Evolutionary conservation across 2,329 filamentous ascomycete species (phyloP).

Genomic region (Calonectria henricotiae): DNA sequence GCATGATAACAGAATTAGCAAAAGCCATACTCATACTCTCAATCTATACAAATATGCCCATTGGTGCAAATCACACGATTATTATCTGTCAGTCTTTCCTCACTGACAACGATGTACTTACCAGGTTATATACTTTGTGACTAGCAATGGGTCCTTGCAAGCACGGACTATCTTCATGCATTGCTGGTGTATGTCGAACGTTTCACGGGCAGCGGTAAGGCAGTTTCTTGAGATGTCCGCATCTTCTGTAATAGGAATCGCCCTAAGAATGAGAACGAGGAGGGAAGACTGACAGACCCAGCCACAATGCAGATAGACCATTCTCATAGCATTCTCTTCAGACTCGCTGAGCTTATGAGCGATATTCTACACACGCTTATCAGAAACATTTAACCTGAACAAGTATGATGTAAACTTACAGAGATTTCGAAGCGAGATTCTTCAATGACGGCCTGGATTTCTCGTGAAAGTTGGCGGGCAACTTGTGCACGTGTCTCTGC

Average conservation of each 20-base stretch:
- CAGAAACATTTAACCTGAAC: neutral
- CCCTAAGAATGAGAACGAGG: constrained; percentile 56
- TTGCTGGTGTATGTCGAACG: constrained; percentile 56
- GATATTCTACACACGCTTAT: constrained; percentile 29
- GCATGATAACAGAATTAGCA: neutral
- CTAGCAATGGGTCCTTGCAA: constrained; percentile 51
- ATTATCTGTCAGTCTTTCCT: no score
- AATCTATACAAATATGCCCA: no score
- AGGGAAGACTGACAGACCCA: constrained; percentile 57
- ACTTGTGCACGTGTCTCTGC: neutral
- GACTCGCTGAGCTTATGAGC: neutral
- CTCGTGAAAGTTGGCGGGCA: constrained; percentile 25
- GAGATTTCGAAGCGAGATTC: constrained; percentile 36
- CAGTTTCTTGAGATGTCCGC: constrained; percentile 48
- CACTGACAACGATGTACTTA: constrained; percentile 23
- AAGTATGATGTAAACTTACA: constrained; percentile 2
- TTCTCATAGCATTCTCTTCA: constrained; percentile 48
- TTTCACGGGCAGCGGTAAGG: constrained; percentile 54
- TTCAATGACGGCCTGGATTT: constrained; percentile 37
- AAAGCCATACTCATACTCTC: no score
- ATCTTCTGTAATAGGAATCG: constrained; percentile 34
- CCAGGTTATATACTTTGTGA: constrained; percentile 59
- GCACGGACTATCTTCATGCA: constrained; percentile 52
- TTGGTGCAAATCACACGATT: neutral
- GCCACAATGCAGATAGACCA: constrained; percentile 55